A percentile compares a stretch with the other conserved stretches of the same genome.
Evolutionary conservation across 2,329 filamentous ascomycete species (phyloP).

Genomic region (Colletotrichum sp.): DNA sequence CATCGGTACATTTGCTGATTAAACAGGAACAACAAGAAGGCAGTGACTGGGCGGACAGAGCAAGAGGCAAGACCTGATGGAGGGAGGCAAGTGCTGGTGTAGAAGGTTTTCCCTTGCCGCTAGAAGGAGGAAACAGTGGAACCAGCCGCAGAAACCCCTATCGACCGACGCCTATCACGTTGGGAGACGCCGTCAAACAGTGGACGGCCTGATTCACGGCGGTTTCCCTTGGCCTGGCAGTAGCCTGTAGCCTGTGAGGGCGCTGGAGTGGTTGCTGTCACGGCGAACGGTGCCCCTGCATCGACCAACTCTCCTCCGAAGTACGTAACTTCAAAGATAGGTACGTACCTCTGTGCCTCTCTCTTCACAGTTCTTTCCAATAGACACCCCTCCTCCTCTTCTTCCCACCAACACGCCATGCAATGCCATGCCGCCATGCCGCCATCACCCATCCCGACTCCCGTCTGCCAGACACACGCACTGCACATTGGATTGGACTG

Average conservation of each 20-base stretch:
- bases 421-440: background rate
- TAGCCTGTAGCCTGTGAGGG: background rate
- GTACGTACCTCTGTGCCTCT: background rate
- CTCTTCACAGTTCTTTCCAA: background rate
- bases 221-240: background rate
- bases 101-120: background rate
- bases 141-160: background rate
- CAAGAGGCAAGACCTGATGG: background rate
- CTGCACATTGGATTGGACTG: background rate
- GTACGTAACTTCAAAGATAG: background rate
- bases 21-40: background rate
- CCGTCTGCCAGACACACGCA: background rate
- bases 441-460: background rate
- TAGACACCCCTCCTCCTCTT: background rate
- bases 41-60: background rate
- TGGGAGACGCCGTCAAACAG: background rate
- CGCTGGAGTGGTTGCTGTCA: background rate
- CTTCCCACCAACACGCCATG: background rate
- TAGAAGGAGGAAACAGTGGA: background rate
- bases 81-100: background rate
- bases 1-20: background rate
- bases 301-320: background rate
- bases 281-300: background rate
- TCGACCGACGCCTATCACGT: background rate
- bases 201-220: background rate